phyloP scores from a whole-genome alignment of 1,284 basidiomycete genomes.

The Pyrrhoderma lamaoense region DNA sequence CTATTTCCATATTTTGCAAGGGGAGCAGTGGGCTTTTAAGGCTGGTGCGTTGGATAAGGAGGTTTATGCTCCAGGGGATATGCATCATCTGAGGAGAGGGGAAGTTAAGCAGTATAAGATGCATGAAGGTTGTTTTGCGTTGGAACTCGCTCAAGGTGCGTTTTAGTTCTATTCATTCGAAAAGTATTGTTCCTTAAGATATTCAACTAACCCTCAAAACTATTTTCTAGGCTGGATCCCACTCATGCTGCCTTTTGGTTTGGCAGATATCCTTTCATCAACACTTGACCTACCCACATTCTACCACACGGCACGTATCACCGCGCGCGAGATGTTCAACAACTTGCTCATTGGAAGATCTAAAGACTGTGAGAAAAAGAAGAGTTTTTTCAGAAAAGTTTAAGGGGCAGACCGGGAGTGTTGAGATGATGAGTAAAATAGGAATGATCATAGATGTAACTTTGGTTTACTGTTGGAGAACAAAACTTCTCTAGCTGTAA shows the following conservation, averaged over 20 bases:
- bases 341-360: constrained; percentile 85
- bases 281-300: constrained; percentile 86
- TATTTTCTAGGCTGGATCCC: constrained; percentile 74
- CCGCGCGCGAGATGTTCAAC: constrained; percentile 73
- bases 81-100: constrained; percentile 80
- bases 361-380: no score
- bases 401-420: no score
- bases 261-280: constrained; percentile 80
- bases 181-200: constrained; percentile 5
- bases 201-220: neutral
- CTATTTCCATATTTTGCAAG: constrained; percentile 93
- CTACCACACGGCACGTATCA: constrained; percentile 73
- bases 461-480: no score
- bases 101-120: constrained; percentile 95
- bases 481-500: no score
- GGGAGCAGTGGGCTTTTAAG: constrained; percentile 87
- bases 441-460: no score
- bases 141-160: constrained; percentile 90
- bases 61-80: constrained; percentile 75
- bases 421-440: no score
- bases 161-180: constrained; percentile 9
- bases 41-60: constrained; percentile 81
- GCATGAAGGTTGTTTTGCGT: constrained; percentile 90
- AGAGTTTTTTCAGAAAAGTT: neutral
- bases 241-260: constrained; percentile 87